Conservation (phyloP, 2,329 filamentous ascomycete genomes). For the Talaromyces islandicus region DNA sequence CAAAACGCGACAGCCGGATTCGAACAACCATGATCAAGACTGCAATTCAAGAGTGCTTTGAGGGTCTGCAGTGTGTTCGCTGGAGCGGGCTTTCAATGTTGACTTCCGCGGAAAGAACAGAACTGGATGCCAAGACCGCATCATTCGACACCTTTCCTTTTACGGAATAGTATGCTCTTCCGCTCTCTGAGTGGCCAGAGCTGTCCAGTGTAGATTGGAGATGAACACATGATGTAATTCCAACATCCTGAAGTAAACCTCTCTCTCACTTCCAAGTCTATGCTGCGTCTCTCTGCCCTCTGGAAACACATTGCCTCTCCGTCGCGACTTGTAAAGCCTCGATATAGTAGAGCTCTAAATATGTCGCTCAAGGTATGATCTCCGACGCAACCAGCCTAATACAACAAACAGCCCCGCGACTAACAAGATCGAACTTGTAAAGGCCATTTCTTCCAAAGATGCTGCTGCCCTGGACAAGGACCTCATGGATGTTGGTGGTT, state of each 20-base stretch:
- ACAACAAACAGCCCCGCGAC: neutral
- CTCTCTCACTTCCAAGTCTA: constrained; percentile 12
- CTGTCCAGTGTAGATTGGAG: neutral
- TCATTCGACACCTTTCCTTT: neutral
- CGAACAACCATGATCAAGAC: constrained; percentile 71
- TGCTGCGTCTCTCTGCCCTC: constrained; percentile 18
- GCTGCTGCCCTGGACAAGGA: constrained; percentile 87
- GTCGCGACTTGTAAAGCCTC: constrained; percentile 8
- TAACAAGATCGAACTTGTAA: neutral
- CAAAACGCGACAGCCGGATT: constrained; percentile 90
- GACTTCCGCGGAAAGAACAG: neutral
- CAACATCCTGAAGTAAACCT: neutral
- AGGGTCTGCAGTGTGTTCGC: neutral
- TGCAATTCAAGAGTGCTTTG: neutral
- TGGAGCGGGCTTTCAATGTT: neutral
- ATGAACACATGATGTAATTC: neutral
- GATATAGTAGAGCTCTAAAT: constrained; percentile 24
- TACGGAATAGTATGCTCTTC: neutral
- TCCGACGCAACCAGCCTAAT: neutral
- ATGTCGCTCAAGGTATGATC: constrained; percentile 36
- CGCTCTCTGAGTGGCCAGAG: neutral
- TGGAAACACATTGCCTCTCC: constrained; percentile 6
- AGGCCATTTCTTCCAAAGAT: constrained; percentile 84
- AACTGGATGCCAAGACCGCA: neutral
- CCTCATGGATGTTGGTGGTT: constrained; percentile 79